phyloP scores from a whole-genome alignment of 305 asterid species.

The Fraxinus ornus region DNA sequence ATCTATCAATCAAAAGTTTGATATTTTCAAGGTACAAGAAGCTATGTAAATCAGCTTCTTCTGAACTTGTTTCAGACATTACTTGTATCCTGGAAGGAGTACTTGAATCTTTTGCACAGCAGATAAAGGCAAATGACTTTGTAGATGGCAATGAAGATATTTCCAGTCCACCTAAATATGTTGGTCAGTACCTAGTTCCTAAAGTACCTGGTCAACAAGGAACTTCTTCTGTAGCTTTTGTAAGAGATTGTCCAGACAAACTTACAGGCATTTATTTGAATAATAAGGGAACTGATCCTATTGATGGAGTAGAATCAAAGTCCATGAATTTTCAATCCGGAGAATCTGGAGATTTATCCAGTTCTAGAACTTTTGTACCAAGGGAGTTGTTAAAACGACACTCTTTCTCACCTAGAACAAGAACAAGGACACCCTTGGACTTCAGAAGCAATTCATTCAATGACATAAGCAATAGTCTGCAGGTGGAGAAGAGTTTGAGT shows the following conservation, averaged over 20 bases:
- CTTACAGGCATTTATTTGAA: conserved; percentile 37
- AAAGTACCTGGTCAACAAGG: conserved; percentile 51
- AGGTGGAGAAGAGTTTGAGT: conserved; percentile 57
- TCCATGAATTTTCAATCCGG: conserved; percentile 45
- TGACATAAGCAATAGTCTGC: conserved; percentile 45
- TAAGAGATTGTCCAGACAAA: conserved; percentile 40
- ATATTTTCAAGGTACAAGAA: conserved; percentile 65
- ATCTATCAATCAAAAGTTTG: conserved; percentile 52
- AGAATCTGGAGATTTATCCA: conserved; percentile 47
- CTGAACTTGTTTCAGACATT: conserved; percentile 62
- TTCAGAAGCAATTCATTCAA: conserved; percentile 53
- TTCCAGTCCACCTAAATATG: conserved; percentile 44
- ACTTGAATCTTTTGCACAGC: conserved; percentile 55
- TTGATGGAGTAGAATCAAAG: conserved; percentile 46
- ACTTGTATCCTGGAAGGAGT: conserved; percentile 62
- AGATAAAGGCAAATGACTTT: conserved; percentile 48
- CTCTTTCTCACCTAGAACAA: conserved; percentile 62
- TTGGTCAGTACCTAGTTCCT: conserved; percentile 38
- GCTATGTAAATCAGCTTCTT: conserved; percentile 61
- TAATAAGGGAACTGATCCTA: conserved; percentile 30
- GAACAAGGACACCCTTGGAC: conserved; percentile 62
- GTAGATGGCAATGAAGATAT: conserved; percentile 45
- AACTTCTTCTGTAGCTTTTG: conserved; percentile 48
- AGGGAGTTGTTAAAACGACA: conserved; percentile 54
- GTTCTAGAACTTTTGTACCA: conserved; percentile 39